phyloP scores from a whole-genome alignment of 176 grass and related monocot species.

The Thalia dealbata region DNA sequence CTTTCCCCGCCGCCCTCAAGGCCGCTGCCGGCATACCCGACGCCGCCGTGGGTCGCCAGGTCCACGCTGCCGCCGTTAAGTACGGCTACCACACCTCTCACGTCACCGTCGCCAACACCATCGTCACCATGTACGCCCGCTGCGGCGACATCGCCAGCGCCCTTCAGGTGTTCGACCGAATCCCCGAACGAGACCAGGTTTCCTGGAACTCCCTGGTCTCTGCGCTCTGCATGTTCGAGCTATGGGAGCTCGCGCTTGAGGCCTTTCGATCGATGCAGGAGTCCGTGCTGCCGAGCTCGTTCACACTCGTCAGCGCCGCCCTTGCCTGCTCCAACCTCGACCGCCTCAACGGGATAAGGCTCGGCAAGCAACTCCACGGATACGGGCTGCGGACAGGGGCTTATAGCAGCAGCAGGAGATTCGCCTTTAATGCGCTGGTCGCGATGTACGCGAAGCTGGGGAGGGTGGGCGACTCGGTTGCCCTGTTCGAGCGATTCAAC shows the following conservation, averaged over 20 bases:
- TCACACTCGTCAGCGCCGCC: constrained; percentile 72
- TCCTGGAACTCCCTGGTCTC: constrained; percentile 66
- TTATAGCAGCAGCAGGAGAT: constrained; percentile 31
- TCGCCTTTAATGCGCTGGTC: constrained; percentile 64
- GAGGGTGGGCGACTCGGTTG: constrained; percentile 39
- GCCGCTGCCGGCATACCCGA: constrained; percentile 43
- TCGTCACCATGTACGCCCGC: constrained; percentile 52
- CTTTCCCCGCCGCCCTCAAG: constrained; percentile 51
- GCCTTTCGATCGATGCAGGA: constrained; percentile 48
- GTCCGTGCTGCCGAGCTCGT: constrained; percentile 39
- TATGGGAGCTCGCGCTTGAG: constrained; percentile 37
- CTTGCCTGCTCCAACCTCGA: constrained; percentile 60
- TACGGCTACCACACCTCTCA: constrained; percentile 25
- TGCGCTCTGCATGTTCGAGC: constrained; percentile 52
- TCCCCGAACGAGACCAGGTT: constrained; percentile 38
- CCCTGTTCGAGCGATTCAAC: constrained; percentile 30
- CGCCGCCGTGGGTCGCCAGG: constrained; percentile 25
- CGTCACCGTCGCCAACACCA: constrained; percentile 42
- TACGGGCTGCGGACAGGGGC: constrained; percentile 49
- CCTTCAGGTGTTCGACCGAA: constrained; percentile 41
- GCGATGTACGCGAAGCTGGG: constrained; percentile 89
- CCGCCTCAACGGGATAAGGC: constrained; percentile 16
- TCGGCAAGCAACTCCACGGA: constrained; percentile 56
- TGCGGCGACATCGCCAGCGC: constrained; percentile 43
- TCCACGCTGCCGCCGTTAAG: constrained; percentile 35